Evolutionary conservation across 2,329 filamentous ascomycete genomes (phyloP).

Genomic region (Talaromyces sp.): DNA sequence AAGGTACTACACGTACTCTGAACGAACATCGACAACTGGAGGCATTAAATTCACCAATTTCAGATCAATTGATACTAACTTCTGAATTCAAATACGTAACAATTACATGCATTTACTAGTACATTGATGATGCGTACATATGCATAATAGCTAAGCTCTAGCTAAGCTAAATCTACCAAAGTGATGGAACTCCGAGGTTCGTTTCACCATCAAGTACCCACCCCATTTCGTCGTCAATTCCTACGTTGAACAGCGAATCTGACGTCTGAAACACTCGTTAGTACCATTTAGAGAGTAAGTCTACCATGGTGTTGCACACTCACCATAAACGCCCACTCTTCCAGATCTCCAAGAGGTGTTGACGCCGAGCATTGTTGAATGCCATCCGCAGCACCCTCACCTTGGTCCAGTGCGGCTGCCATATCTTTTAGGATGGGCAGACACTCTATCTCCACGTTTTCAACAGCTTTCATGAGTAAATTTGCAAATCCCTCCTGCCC

Average conservation of each 20-base stretch:
- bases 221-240: conserved; percentile 10
- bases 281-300: background rate
- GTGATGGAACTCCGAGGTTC: background rate
- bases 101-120: too few species aligned
- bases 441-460: conserved; percentile 25
- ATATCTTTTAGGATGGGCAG: conserved; percentile 21
- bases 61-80: too few species aligned
- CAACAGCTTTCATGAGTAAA: conserved; percentile 34
- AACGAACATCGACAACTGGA: too few species aligned
- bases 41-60: too few species aligned
- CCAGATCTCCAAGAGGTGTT: background rate
- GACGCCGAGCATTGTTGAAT: background rate
- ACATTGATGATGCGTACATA: too few species aligned
- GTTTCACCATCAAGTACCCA: conserved; percentile 12
- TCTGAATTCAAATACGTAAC: too few species aligned
- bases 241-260: conserved; percentile 21
- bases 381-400: background rate
- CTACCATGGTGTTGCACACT: background rate
- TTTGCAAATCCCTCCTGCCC: conserved; percentile 28
- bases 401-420: conserved; percentile 12
- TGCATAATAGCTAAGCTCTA: background rate
- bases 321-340: conserved; percentile 6
- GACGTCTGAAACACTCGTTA: conserved; percentile 8
- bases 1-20: too few species aligned
- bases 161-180: background rate